These are phyloP conservation scores for Colletotrichum salicis DNA, from an alignment of 2,329 filamentous ascomycete genomes.

Conservation along the genomic window DNA sequence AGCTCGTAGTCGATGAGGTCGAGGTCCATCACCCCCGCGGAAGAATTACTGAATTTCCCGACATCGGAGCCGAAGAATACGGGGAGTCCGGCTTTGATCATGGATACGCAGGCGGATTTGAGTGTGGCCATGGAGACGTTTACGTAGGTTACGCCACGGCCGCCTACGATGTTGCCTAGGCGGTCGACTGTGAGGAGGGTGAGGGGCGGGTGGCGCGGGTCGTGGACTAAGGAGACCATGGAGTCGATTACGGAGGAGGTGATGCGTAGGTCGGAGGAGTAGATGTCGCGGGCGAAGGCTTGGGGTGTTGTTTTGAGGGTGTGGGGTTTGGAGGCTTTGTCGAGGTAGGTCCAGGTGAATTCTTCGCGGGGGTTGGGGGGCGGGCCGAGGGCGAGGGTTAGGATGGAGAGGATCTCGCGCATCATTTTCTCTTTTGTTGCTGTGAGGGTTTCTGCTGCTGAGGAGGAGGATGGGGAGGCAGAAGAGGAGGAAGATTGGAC, in stretches of 20 bases:
- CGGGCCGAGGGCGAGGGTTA: conserved; percentile 85
- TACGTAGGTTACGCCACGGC: conserved; percentile 80
- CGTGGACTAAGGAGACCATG: conserved; percentile 86
- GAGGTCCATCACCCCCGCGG: conserved; percentile 82
- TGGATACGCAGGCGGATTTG: conserved; percentile 78
- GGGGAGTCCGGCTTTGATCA: conserved; percentile 81
- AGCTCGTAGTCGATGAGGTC: conserved; percentile 81
- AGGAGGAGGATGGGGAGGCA: conserved; percentile 40
- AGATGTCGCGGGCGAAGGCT: conserved; percentile 77
- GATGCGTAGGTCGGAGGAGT: conserved; percentile 67
- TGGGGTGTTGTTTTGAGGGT: conserved; percentile 73
- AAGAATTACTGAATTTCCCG: conserved; percentile 79
- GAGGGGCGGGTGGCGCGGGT: conserved; percentile 81
- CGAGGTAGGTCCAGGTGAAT: conserved; percentile 86
- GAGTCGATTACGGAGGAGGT: conserved; percentile 70
- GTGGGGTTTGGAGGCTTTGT: conserved; percentile 73
- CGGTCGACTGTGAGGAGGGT: conserved; percentile 79
- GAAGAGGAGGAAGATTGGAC: conserved; percentile 45
- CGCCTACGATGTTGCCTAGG: conserved; percentile 84
- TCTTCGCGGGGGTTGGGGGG: conserved; percentile 74
- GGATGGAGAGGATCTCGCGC: conserved; percentile 80
- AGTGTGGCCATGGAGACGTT: conserved; percentile 81
- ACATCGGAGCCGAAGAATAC: conserved; percentile 93
- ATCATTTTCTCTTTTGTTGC: conserved; percentile 78
- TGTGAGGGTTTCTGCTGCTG: conserved; percentile 52